Percentiles rank a stretch among this genome's conserved stretches.
Conservation (phyloP, 169 alveolate genomes). For the Eimeria maxima region DNA sequence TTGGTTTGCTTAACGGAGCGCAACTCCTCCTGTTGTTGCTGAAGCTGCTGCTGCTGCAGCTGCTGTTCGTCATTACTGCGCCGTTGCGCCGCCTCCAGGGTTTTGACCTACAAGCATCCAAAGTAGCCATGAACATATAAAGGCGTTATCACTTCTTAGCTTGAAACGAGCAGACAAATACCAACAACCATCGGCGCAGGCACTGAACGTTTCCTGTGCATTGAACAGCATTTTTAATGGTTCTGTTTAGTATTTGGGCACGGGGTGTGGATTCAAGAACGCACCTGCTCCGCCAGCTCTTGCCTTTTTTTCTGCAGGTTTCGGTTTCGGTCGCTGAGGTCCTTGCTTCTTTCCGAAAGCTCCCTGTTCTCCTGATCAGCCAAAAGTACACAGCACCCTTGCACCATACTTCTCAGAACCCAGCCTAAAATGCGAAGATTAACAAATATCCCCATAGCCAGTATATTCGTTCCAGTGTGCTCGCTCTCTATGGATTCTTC, state of each 20-base stretch:
- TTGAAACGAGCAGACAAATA: not conserved
- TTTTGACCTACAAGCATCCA: slow-evolving; percentile 15
- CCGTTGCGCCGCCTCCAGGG: slow-evolving; percentile 57
- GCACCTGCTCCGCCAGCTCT: slow-evolving; percentile 59
- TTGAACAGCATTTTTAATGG: not conserved
- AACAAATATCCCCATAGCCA: not conserved
- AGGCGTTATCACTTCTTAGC: not conserved
- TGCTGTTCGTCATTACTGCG: slow-evolving; percentile 73
- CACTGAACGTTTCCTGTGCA: no score
- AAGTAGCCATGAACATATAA: not conserved
- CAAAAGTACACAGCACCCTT: not conserved
- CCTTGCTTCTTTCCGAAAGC: slow-evolving; percentile 28
- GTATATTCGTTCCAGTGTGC: not conserved
- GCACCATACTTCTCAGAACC: not conserved
- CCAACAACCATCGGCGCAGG: not conserved
- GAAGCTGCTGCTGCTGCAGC: slow-evolving; percentile 52
- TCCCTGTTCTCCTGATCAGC: slow-evolving; percentile 56
- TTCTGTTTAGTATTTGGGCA: not conserved
- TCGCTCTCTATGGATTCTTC: not conserved
- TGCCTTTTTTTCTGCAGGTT: slow-evolving; percentile 47
- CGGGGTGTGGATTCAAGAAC: not conserved
- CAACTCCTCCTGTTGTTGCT: slow-evolving; percentile 71
- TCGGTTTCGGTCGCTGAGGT: slow-evolving; percentile 31
- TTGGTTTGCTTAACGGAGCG: slow-evolving; percentile 61
- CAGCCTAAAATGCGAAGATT: not conserved